Percentiles rank a stretch among this genome's conserved stretches.
Evolutionary conservation across 148 eudicot species (phyloP).

Genomic region (Spergularia marina): DNA sequence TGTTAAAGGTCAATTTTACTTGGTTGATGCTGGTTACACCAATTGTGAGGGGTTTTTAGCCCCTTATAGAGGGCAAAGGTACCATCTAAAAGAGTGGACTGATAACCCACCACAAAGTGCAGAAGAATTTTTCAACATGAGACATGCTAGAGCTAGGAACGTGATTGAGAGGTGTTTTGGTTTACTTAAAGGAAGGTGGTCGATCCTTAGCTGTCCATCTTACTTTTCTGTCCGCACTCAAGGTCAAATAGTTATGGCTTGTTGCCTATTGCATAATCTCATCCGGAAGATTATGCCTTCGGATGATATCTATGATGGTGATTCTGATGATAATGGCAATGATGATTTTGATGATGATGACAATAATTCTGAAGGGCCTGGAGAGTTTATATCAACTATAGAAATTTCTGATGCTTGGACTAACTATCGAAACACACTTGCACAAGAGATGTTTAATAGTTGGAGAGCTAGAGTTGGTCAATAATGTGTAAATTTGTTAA

Average conservation of each 20-base stretch:
- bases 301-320: too few relatives aligned
- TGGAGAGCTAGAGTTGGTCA: too few relatives aligned
- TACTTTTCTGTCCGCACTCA: not conserved
- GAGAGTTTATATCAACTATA: too few relatives aligned
- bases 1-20: not conserved
- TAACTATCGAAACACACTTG: too few relatives aligned
- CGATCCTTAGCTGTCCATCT: not conserved
- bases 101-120: not conserved
- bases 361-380: too few relatives aligned
- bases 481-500: too few relatives aligned
- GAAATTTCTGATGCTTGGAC: too few relatives aligned
- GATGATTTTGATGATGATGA: too few relatives aligned
- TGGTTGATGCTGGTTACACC: constrained; percentile 3
- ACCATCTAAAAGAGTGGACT: not conserved
- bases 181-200: not conserved
- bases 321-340: too few relatives aligned
- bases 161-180: not conserved
- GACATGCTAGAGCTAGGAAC: constrained; percentile 3
- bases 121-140: constrained; percentile 1
- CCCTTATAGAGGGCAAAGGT: constrained; percentile 9
- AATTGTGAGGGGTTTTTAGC: constrained; percentile 4
- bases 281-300: too few relatives aligned
- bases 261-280: not conserved
- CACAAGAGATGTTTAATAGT: too few relatives aligned
- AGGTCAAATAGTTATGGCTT: not conserved